Evolutionary conservation across 495 filamentous ascomycete species (phyloP).

Genomic region (Aspergillus ostianus): DNA sequence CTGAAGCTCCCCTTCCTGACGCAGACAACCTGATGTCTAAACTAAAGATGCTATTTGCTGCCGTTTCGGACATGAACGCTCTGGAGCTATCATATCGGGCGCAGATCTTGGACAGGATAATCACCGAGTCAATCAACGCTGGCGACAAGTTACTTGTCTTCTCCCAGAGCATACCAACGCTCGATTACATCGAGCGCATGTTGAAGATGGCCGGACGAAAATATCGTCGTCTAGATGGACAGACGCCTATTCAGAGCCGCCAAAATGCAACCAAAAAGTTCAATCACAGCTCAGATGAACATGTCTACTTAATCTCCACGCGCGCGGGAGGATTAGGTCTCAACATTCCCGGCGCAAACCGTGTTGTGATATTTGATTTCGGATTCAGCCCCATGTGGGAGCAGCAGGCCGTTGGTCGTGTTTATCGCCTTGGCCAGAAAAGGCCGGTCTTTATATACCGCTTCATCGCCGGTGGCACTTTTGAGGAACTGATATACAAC

Average conservation of each 20-base stretch:
- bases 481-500: slow-evolving; percentile 70
- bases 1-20: slow-evolving; percentile 31
- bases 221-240: slow-evolving; percentile 66
- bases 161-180: slow-evolving; percentile 65
- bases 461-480: slow-evolving; percentile 76
- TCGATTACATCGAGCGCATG: slow-evolving; percentile 64
- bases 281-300: slow-evolving; percentile 45
- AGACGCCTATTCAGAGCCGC: slow-evolving; percentile 48
- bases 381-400: slow-evolving; percentile 78
- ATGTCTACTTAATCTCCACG: slow-evolving; percentile 80
- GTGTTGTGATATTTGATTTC: slow-evolving; percentile 86
- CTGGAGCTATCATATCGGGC: slow-evolving; percentile 62
- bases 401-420: slow-evolving; percentile 84
- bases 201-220: slow-evolving; percentile 42
- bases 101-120: slow-evolving; percentile 60
- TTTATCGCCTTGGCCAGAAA: slow-evolving; percentile 80
- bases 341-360: slow-evolving; percentile 82
- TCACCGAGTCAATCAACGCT: slow-evolving; percentile 55
- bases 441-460: slow-evolving; percentile 88
- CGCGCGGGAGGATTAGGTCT: slow-evolving; percentile 76
- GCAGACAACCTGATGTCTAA: slow-evolving; percentile 18
- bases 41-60: slow-evolving; percentile 29
- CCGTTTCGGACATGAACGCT: slow-evolving; percentile 30
- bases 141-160: slow-evolving; percentile 77
- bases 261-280: slow-evolving; percentile 64